Base-by-base conservation (phyloP, 106 monocot species). In the Allium sativum region DNA sequence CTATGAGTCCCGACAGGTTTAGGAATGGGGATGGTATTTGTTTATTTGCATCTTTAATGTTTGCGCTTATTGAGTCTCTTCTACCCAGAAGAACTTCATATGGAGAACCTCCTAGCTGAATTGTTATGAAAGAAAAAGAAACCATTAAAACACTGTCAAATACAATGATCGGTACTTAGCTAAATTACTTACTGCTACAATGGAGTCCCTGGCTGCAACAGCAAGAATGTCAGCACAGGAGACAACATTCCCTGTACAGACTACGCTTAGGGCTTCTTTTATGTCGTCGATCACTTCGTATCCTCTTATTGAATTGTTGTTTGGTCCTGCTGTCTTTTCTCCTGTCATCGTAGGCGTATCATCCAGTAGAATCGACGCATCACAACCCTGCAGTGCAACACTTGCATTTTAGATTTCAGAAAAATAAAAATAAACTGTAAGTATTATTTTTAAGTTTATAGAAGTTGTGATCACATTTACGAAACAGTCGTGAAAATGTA, bases 401-500 rank as follows among this genome's bases (percentile, higher is more conserved):
- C 45, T 43, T 18, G 44, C 9, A 44, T 18, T 21, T 42, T 13
- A 10, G 21, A 40, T 2, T 13, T 12, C 6, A 58, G 40, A 58
- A 11, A 1, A 56, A 20, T 9, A 12, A 44, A 6, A 31, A 31
- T n/a, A 14, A n/a, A n/a, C n/a, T n/a, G n/a, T n/a, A n/a, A n/a
- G n/a, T n/a, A n/a, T n/a, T n/a, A n/a, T n/a, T 9, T 55, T 14
- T 7, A 20, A 55, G 8, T 10, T 0, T 12, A 57, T n/a, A 12
- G 7, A 1, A 10, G 2, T 22, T 31, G 3, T 5, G 10, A 19
- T 51, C 22, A 68, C 58, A 61, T 46, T 48, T 41, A 92, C 92
- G 55, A 92, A 84, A 73, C 91, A 92, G 53, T 92, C 91, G 42
- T 92, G 91, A 54, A 87, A 92, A 52, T 87, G 86, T 21, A 92